Evolutionary conservation across 1,284 basidiomycete genomes (phyloP), one percentile per base, ranked within the genome.

Genomic region (Puccinia brachypodii): DNA sequence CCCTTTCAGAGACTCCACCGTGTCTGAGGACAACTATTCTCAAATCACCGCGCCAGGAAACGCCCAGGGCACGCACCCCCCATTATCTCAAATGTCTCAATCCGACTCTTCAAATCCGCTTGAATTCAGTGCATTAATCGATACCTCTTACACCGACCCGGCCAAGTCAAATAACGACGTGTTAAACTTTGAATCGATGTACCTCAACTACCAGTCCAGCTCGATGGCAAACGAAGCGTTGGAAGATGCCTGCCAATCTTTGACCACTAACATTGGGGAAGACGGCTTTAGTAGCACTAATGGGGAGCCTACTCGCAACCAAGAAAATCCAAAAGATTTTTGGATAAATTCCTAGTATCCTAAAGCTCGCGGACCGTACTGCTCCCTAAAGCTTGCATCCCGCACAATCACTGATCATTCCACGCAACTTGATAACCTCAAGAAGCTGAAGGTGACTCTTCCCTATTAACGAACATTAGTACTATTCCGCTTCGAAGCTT

Each of bases 121-220:
- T 53, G 72, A 74, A 9, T 74, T 74, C 16, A 53, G 44, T 50
- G 2, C 72, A 22, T 25, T 56, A 25, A 50, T 73, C 14, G 33
- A 50, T 14, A 25, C 28, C 33, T 22, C n/a, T 22, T 58, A 58
- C 42, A n/a, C 44, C n/a, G 72, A 74, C 7, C 53, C 50, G 50
- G 19, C 58, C 16, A 25, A 68, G 40, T 68, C 8, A n/a, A 28
- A 28, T 28, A 16, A 25, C 13, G 53, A 74, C 53, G 72, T 11
- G 14, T 36, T 74, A 1, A 60, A 74, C 50, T 74, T 74, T 31
- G 72, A 58, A 1, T 50, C 72, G n/a, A 56, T 74, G 36, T 74
- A 53, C n/a, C 53, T 74, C 44, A 42, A 16, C 38, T 56, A 53
- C 14, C 44, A 50, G 28, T 58, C 72, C 0, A 40, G 28, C 44